Evolutionary conservation across 1,284 basidiomycete genomes (phyloP).

Genomic region (Papiliotrema nemorosa): DNA sequence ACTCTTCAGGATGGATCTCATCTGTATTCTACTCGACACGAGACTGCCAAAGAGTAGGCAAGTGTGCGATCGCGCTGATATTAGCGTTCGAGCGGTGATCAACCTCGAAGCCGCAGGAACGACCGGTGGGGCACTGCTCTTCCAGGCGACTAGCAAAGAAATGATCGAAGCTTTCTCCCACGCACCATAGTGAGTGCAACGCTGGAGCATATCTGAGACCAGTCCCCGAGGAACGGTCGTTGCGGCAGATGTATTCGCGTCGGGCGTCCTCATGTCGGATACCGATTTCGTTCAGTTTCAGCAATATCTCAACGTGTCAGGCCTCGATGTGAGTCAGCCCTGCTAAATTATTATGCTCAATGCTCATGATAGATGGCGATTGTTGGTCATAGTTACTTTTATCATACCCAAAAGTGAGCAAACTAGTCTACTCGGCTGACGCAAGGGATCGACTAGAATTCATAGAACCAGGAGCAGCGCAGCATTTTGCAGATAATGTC

Average conservation of each 20-base stretch:
- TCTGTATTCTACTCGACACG: slow-evolving; percentile 82
- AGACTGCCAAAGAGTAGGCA: slow-evolving; percentile 64
- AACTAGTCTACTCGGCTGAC: slow-evolving; percentile 6
- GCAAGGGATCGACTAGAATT: slow-evolving; percentile 26
- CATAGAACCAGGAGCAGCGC: slow-evolving; percentile 39
- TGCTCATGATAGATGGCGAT: slow-evolving; percentile 70
- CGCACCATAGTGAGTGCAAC: slow-evolving; percentile 61
- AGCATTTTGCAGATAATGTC: slow-evolving; percentile 91
- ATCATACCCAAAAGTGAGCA: slow-evolving; percentile 72
- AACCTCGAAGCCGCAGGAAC: slow-evolving; percentile 94
- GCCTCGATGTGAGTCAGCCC: slow-evolving; percentile 64
- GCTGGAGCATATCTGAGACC: background rate
- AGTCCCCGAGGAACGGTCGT: slow-evolving; percentile 87
- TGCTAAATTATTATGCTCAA: background rate
- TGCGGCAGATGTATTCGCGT: slow-evolving; percentile 91
- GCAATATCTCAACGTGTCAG: slow-evolving; percentile 80
- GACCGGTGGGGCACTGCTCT: slow-evolving; percentile 82
- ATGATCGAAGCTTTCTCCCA: slow-evolving; percentile 90
- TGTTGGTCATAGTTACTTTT: slow-evolving; percentile 86
- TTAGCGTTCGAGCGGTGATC: slow-evolving; percentile 48
- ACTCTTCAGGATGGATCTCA: slow-evolving; percentile 91
- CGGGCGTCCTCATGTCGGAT: slow-evolving; percentile 85
- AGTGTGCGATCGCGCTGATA: background rate
- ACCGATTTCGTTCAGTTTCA: slow-evolving; percentile 95
- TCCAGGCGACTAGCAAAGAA: slow-evolving; percentile 90